Base-by-base conservation (phyloP, 1,284 basidiomycete species). In the Ceratobasidium sp. region DNA sequence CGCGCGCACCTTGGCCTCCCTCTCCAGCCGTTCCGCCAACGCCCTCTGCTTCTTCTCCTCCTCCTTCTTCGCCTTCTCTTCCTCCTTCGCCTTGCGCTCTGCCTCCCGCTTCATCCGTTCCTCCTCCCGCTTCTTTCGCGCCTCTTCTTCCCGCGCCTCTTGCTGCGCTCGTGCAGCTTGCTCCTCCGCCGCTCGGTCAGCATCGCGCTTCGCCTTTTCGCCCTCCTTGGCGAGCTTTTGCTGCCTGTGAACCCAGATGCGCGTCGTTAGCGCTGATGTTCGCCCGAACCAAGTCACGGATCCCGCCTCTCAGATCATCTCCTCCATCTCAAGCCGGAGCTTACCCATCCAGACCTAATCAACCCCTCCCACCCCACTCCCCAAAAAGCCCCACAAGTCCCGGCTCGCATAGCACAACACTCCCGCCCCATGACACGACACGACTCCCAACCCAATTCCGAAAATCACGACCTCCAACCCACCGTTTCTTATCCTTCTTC, bases 401-500 rank as follows among this genome's bases (percentile, higher is more conserved):
- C n/a, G n/a, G n/a, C n/a, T n/a, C n/a, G n/a, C n/a, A n/a, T n/a
- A n/a, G n/a, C n/a, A n/a, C n/a, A n/a, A n/a, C n/a, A n/a, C n/a
- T n/a, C n/a, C n/a, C n/a, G n/a, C n/a, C n/a, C n/a, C n/a, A n/a
- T n/a, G n/a, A n/a, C n/a, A n/a, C n/a, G n/a, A n/a, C n/a, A n/a
- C n/a, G n/a, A n/a, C n/a, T n/a, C n/a, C n/a, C n/a, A n/a, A n/a
- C n/a, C 47, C 47, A 18, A 50, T 23, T 21, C 47, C 47, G 9
- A 50, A 23, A 21, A 47, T 14, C 23, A 11, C 38, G 35, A 6
- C 32, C 26, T 14, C 5, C 18, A 16, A 82, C 87, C 38, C 77
- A 94, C 93, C 85, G 90, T 85, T 93, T 94, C 90, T 97, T 97
- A 81, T 97, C 96, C 86, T 98, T 98, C 89, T n/a, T n/a, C n/a